Conservation (phyloP, 176 grass and related monocot species). For the Triticum turgidum region DNA sequence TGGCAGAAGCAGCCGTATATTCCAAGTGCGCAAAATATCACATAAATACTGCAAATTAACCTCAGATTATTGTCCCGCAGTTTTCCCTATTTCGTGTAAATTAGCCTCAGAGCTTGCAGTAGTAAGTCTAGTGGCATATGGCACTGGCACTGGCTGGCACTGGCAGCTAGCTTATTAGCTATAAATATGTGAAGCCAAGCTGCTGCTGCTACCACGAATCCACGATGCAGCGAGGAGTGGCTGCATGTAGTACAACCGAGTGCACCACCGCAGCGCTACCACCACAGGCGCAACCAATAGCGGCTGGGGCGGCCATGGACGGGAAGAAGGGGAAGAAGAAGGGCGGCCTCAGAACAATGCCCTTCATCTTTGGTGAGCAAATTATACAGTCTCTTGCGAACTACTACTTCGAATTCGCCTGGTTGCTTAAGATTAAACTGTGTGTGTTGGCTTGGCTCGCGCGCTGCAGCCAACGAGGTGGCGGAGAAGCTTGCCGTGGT, state of each 20-base stretch:
- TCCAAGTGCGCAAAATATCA: neutral
- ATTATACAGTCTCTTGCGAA: neutral
- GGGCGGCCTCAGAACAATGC: slow-evolving; percentile 83
- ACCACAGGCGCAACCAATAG: neutral
- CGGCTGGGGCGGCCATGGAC: slow-evolving; percentile 22
- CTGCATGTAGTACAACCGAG: neutral
- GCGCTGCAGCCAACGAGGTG: slow-evolving; percentile 62
- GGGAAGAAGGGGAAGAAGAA: slow-evolving; percentile 26
- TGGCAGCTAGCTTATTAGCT: neutral
- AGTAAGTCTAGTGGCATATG: neutral
- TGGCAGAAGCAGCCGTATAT: neutral
- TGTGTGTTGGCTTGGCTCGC: too few species aligned
- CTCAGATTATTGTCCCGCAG: neutral
- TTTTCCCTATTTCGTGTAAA: neutral
- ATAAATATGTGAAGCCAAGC: slow-evolving; percentile 35
- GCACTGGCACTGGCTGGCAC: neutral
- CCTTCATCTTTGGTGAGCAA: slow-evolving; percentile 76
- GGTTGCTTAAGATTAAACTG: neutral
- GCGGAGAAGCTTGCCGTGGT: slow-evolving; percentile 87
- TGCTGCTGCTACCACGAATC: neutral
- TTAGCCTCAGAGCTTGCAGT: neutral
- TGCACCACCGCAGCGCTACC: neutral
- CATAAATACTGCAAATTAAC: neutral
- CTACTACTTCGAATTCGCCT: neutral
- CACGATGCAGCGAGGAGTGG: neutral